A percentile compares a stretch with the other conserved stretches of the same genome.
Conservation (phyloP, 2,329 filamentous ascomycete species). For the Penicillium griseofulvum region DNA sequence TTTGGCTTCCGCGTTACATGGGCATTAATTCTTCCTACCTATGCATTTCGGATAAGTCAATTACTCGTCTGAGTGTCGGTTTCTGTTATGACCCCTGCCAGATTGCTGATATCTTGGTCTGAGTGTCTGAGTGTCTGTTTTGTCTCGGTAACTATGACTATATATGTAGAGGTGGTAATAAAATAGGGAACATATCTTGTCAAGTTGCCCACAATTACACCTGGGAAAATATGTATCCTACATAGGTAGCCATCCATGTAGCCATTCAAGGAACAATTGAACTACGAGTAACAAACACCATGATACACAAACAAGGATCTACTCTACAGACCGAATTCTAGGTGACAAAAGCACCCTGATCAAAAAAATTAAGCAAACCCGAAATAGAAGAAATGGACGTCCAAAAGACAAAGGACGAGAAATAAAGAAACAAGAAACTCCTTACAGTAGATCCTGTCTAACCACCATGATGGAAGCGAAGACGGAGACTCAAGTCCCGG, state of each 20-base stretch:
- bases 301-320: neutral
- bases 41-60: conserved; percentile 9
- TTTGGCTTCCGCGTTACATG: conserved; percentile 4
- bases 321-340: neutral
- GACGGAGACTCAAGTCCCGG: conserved; percentile 10
- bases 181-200: conserved; percentile 1
- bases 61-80: too few species aligned
- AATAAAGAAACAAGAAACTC: conserved; percentile 8
- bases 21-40: conserved; percentile 4
- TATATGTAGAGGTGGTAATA: neutral
- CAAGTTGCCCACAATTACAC: neutral
- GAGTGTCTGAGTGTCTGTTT: neutral
- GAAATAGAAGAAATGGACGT: conserved; percentile 18
- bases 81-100: neutral
- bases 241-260: too few species aligned
- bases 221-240: neutral
- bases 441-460: conserved; percentile 4
- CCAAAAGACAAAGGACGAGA: conserved; percentile 2
- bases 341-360: neutral
- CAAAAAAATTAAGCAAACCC: conserved; percentile 13
- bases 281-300: neutral
- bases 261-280: neutral
- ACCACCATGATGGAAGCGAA: conserved; percentile 6
- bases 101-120: neutral
- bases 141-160: neutral